These are phyloP conservation scores for Yamadazyma phyllophila DNA, from an alignment of 805 yeast genomes.

Conservation along the genomic window DNA sequence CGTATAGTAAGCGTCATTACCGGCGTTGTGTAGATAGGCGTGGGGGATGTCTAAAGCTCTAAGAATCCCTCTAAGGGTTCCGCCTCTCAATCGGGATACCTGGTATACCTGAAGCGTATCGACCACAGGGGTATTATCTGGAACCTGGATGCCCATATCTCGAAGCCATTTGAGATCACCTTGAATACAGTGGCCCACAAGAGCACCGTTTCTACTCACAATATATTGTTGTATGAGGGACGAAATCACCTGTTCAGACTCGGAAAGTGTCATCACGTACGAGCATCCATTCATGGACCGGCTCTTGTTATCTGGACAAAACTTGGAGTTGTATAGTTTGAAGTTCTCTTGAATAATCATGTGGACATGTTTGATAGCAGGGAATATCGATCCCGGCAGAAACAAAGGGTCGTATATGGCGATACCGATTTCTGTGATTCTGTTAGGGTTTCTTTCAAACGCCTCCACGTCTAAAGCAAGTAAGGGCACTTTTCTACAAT, in stretches of 20 bases:
- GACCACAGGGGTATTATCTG: constrained; percentile 24
- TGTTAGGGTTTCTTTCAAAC: constrained; percentile 41
- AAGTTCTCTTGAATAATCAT: constrained; percentile 46
- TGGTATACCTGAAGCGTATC: constrained; percentile 53
- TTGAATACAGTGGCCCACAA: constrained; percentile 59
- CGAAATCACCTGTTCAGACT: constrained; percentile 41
- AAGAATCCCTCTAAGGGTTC: constrained; percentile 46
- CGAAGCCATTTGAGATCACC: constrained; percentile 56
- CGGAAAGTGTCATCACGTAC: constrained; percentile 33
- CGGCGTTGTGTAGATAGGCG: constrained; percentile 65
- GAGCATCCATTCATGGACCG: constrained; percentile 53
- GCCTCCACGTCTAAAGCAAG: constrained; percentile 60
- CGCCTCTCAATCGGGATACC: constrained; percentile 38
- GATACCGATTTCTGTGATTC: constrained; percentile 59
- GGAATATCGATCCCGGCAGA: constrained; percentile 37
- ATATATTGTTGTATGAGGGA: constrained; percentile 44
- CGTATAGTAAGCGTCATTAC: constrained; percentile 68
- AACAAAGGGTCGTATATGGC: constrained; percentile 54
- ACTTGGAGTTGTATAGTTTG: constrained; percentile 43
- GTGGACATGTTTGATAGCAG: constrained; percentile 40
- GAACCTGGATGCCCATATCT: constrained; percentile 47
- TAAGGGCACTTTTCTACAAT: constrained; percentile 28
- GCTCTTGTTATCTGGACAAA: constrained; percentile 53
- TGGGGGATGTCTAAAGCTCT: constrained; percentile 52
- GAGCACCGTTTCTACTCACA: constrained; percentile 22